Base-by-base conservation (phyloP, 345 rosid genomes). In the Hirschfeldia incana region DNA sequence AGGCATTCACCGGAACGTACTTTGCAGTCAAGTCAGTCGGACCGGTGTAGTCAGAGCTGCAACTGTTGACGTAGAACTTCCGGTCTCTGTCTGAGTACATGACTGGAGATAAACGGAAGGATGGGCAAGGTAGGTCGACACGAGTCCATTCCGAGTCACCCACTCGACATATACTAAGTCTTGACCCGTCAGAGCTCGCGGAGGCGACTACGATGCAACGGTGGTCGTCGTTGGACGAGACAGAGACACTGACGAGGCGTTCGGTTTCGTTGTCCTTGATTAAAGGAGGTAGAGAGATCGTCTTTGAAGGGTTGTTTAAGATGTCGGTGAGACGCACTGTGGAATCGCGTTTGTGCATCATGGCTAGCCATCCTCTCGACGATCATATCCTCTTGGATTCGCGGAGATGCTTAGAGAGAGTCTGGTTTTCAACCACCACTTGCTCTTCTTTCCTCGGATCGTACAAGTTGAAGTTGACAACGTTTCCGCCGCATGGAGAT, bases 91-190 rank as follows among this genome's bases (percentile, higher is more conserved):
- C 61, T 29, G 72, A 69, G 60, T 69, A 69, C 72, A 69, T 69
- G 61, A 69, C 72, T 0, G 39, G 60, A 29, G 61, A 49, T 28
- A 28, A 42, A 68, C 42, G 7, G 60, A 46, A 68, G 27, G 7
- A 27, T 46, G 42, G 61, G 11, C 26, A n/a, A 69, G 72, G 39
- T 4, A 69, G 27, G 39, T 69, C 60, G 27, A 69, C 10, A 36
- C 39, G 39, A 60, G 76, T 72, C 76, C 68, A 72, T 59, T 61
- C 67, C 15, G 42, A 39, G 30, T 42, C 76, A 29, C 58, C 75
- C 42, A 1, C 32, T 16, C 65, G 12, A 70, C 74, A 70, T 9
- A 70, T 21, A 57, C 74, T 70, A 6, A 70, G 33, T 36, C 67
- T 46, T 2, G 67, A 72, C 58, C 67, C 59, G 39, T 37, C 29